Base-by-base conservation (phyloP, 139 green algal genomes). In the Edaphochlamys debaryana region DNA sequence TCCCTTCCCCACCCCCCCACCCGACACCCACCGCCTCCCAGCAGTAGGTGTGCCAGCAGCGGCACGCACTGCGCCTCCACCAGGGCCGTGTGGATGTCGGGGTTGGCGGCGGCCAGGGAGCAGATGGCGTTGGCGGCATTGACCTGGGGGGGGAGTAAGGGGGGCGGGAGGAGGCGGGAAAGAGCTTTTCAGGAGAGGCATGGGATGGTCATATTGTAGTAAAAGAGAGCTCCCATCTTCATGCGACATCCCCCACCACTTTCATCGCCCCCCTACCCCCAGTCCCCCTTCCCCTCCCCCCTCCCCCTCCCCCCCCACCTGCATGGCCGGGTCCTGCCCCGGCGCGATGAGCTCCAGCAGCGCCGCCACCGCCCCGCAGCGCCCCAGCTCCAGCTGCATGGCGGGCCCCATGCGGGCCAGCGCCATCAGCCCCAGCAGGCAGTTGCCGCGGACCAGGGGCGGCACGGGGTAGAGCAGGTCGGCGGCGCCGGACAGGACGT, bases 351-450 rank as follows among this genome's bases (percentile, higher is more conserved):
- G 52, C 71, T 52, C 71, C 50, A 79, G 71, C 71, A 79, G 52
- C 22, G 71, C 52, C 0, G 50, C 71, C 34, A 79, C 34, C 22
- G 71, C 71, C 23, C 71, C 71, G 34, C 71, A 79, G 25, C 71
- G 50, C 11, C 71, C 71, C 71, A 79, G 36, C 71, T 79, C 71
- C 71, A 79, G 71, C 71, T 79, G 71, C 71, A 79, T 67, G 22
- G 22, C 34, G 4, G 71, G 50, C 0, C 71, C 71, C 34, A 37
- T 37, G 34, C 71, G 71, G 23, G 71, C 71, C 34, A 79, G 71
- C 29, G 71, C 71, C 71, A 79, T 67, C 7, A 79, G 71, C 23
- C 71, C 30, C 71, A 67, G 36, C 50, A 79, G 50, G 4, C 4
- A 50, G 71, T 79, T 79, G 71, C 71, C 71, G 23, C 71, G 50